Percentiles rank a stretch among this genome's conserved stretches.
phyloP scores from a whole-genome alignment of 352 stramenopile species.

The Phytophthora colocasiae region DNA sequence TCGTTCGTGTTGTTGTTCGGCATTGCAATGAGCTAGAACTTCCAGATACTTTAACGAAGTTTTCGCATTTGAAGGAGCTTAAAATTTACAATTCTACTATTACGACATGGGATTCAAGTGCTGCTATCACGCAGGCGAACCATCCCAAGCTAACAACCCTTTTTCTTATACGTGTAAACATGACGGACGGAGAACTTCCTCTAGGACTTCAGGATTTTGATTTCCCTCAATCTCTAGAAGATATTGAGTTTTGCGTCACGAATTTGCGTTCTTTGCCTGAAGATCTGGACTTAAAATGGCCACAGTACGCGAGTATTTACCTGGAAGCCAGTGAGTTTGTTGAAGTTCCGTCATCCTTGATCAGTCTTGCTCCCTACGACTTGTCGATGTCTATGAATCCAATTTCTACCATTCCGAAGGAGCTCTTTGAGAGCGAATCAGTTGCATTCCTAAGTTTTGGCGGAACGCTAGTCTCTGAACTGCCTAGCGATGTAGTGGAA shows the following conservation, averaged over 20 bases:
- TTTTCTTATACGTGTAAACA: conserved; percentile 33
- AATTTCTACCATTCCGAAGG: conserved; percentile 26
- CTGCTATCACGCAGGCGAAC: conserved; percentile 15
- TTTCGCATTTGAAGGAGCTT: conserved; percentile 22
- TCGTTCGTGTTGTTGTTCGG: conserved; percentile 31
- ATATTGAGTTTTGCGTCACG: conserved; percentile 44
- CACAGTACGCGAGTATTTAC: conserved; percentile 38
- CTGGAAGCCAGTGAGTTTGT: conserved; percentile 27
- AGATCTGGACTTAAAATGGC: conserved; percentile 49
- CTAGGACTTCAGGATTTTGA: conserved; percentile 22
- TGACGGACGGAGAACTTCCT: conserved; percentile 20
- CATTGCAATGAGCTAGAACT: conserved; percentile 44
- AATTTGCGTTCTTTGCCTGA: conserved; percentile 47
- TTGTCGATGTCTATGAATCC: conserved; percentile 38
- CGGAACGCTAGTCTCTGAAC: conserved; percentile 23
- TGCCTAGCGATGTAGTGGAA: conserved; percentile 28
- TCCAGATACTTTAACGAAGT: conserved; percentile 19
- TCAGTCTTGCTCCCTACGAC: conserved; percentile 30
- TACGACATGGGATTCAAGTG: conserved; percentile 11
- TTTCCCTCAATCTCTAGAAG: conserved; percentile 19
- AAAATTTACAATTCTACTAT: conserved; percentile 48
- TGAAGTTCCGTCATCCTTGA: conserved; percentile 16
- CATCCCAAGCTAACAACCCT: conserved; percentile 28
- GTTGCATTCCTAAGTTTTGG: conserved; percentile 39
- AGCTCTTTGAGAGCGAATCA: conserved; percentile 41